These are phyloP conservation scores for Hemisphaericaspora xylanilytica DNA, from an alignment of 1,139 yeast species.

Conservation along the genomic window DNA sequence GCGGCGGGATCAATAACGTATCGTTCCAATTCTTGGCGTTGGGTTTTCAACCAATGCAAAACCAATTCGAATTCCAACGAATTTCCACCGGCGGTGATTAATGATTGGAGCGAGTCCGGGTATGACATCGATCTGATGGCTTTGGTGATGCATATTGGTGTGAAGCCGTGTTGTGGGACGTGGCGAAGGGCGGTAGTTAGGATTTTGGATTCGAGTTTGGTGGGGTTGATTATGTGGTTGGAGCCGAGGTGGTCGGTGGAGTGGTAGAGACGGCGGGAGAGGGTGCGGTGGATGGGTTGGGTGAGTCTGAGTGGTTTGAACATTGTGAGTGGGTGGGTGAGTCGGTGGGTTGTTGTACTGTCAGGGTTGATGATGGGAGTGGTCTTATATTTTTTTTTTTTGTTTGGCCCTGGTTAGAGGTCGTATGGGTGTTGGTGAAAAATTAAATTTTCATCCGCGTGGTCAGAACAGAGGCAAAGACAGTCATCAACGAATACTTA, in stretches of 20 bases:
- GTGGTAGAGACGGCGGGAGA: constrained; percentile 25
- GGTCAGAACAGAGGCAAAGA: too few relatives aligned
- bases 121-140: constrained; percentile 63
- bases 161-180: constrained; percentile 73
- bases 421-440: too few relatives aligned
- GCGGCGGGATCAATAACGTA: constrained; percentile 28
- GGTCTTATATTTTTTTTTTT: constrained; percentile 6
- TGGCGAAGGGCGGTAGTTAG: constrained; percentile 38
- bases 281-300: not conserved
- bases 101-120: constrained; percentile 64
- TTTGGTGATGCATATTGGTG: constrained; percentile 53
- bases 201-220: constrained; percentile 32
- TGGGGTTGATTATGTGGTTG: constrained; percentile 29
- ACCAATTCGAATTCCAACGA: constrained; percentile 46
- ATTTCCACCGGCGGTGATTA: constrained; percentile 41
- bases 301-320: constrained; percentile 2
- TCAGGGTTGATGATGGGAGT: too few relatives aligned
- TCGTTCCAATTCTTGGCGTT: constrained; percentile 32
- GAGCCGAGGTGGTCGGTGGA: constrained; percentile 37
- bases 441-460: too few relatives aligned
- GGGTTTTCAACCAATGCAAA: constrained; percentile 41
- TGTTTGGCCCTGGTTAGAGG: too few relatives aligned
- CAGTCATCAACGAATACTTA: too few relatives aligned
- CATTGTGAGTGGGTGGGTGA: constrained; percentile 1
- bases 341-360: not conserved